Evolutionary conservation across 1,284 basidiomycete species (phyloP).

Genomic region (Violaceomyces palustris): DNA sequence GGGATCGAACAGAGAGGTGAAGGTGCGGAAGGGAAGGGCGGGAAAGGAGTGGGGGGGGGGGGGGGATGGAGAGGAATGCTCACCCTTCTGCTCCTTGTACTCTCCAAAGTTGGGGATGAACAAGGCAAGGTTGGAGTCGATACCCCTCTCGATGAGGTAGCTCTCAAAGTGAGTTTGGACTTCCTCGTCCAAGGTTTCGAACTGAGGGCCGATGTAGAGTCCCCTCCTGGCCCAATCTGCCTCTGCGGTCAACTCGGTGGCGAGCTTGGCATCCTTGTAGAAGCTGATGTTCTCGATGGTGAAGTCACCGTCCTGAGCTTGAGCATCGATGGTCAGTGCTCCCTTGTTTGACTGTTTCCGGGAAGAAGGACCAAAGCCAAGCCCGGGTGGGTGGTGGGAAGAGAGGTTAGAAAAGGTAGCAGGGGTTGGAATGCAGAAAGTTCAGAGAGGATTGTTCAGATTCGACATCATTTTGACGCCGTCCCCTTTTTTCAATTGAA

Average conservation of each 20-base stretch:
- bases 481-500: no score
- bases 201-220: constrained; percentile 86
- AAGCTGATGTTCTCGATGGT: constrained; percentile 82
- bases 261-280: constrained; percentile 70
- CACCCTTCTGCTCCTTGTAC: constrained; percentile 50
- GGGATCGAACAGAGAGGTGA: no score
- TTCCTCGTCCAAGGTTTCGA: constrained; percentile 79
- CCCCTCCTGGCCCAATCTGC: constrained; percentile 89
- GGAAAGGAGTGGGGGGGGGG: constrained; percentile 58
- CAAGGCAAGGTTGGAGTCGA: constrained; percentile 69
- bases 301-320: constrained; percentile 67
- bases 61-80: not conserved
- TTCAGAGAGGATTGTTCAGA: no score
- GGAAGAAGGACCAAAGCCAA: not conserved
- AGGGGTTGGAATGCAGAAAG: not conserved
- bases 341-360: constrained; percentile 21
- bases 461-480: no score
- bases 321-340: constrained; percentile 47
- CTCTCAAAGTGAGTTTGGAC: constrained; percentile 82
- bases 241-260: constrained; percentile 74
- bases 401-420: constrained; percentile 10
- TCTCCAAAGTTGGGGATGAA: constrained; percentile 52
- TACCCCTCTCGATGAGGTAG: constrained; percentile 78
- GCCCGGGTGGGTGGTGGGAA: constrained; percentile 1
- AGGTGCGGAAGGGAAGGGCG: not conserved